Evolutionary conservation across 345 rosid genomes (phyloP).

Genomic region (Populus ilicifolia): DNA sequence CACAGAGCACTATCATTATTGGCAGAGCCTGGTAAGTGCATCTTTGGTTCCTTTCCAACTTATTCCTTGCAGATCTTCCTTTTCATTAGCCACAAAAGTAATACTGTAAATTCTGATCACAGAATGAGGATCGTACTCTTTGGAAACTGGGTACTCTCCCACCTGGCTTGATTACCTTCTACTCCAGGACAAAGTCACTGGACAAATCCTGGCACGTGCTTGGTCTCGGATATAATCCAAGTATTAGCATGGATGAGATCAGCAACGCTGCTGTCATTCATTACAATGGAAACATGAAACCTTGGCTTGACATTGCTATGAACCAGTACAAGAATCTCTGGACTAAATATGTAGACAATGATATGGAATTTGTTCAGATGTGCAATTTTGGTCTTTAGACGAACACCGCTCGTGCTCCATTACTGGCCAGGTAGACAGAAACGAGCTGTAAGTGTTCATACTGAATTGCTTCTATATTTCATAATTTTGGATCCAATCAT

Average conservation of each 20-base stretch:
- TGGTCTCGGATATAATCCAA: conserved; percentile 88
- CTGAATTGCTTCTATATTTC: conserved; percentile 17
- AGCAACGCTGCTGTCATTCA: conserved; percentile 84
- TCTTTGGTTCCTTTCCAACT: conserved; percentile 3
- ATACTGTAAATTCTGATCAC: neutral
- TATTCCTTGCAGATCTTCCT: neutral
- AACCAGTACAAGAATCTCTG: conserved; percentile 84
- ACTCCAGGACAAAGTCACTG: conserved; percentile 71
- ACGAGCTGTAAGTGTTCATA: conserved; percentile 33
- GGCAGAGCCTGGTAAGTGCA: conserved; percentile 61
- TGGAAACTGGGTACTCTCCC: conserved; percentile 75
- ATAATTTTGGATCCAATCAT: conserved; percentile 21
- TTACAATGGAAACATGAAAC: conserved; percentile 94
- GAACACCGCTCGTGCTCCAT: conserved; percentile 12
- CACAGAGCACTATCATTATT: conserved; percentile 53
- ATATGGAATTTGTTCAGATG: conserved; percentile 35
- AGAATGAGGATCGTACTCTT: conserved; percentile 70
- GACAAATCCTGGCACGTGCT: conserved; percentile 92
- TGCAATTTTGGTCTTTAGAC: conserved; percentile 62
- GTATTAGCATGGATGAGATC: conserved; percentile 75
- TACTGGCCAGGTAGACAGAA: conserved; percentile 20
- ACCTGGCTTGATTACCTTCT: conserved; percentile 85
- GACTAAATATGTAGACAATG: conserved; percentile 74
- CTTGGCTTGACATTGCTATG: conserved; percentile 93
- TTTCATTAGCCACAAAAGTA: neutral